Evolutionary conservation across 345 rosid species (phyloP).

Genomic region (Kernera saxatilis): DNA sequence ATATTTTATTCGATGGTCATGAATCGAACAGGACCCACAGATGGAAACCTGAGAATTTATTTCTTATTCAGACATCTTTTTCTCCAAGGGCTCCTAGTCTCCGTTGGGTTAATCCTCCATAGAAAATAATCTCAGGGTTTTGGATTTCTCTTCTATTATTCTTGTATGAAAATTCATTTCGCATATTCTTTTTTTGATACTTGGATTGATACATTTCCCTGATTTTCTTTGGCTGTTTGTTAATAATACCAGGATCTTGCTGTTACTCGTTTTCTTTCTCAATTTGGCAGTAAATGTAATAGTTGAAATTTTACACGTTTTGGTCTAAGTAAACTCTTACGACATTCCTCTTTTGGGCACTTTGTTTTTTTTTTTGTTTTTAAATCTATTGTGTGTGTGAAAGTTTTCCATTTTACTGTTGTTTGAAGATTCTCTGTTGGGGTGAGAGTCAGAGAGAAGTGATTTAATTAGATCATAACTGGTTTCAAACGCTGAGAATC

Average conservation of each 20-base stretch:
- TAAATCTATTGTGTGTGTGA: neutral
- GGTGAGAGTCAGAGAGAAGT: too few species aligned
- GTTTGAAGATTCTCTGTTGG: neutral
- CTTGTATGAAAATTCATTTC: neutral
- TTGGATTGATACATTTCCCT: constrained; percentile 17
- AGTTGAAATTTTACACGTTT: neutral
- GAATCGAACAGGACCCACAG: constrained; percentile 24
- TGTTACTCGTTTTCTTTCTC: neutral
- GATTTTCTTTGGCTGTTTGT: constrained; percentile 10
- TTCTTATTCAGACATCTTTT: neutral
- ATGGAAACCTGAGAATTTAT: neutral
- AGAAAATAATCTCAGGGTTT: neutral
- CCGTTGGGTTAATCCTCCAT: neutral
- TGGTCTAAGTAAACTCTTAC: constrained; percentile 13
- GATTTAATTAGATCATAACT: too few species aligned
- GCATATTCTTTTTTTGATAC: constrained; percentile 23
- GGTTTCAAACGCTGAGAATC: too few species aligned
- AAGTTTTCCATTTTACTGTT: neutral
- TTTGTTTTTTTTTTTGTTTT: neutral
- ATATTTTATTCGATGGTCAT: constrained; percentile 7
- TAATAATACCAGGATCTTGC: neutral
- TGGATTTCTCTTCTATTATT: neutral
- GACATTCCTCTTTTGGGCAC: constrained; percentile 5
- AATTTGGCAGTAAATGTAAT: neutral
- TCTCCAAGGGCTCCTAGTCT: neutral